phyloP scores from a whole-genome alignment of 148 eudicot species.

The Rhododendron henanense region DNA sequence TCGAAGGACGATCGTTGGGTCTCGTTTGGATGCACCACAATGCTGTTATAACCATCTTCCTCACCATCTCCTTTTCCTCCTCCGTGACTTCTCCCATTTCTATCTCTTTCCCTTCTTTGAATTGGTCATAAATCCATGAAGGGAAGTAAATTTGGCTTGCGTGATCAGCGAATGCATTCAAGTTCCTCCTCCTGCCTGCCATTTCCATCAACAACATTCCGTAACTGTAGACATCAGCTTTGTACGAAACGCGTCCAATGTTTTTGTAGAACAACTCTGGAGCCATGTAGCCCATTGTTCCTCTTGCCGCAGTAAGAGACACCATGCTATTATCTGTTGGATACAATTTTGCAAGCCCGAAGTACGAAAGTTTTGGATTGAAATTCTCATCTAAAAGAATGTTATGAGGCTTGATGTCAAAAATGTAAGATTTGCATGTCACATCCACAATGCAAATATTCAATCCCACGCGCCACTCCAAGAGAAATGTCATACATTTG shows the following conservation, averaged over 20 bases:
- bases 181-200: not conserved
- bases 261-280: not conserved
- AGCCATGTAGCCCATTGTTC: conserved; percentile 1
- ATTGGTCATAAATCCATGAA: not conserved
- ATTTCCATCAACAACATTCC: not conserved
- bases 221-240: not conserved
- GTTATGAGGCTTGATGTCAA: not conserved
- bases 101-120: not conserved
- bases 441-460: conserved; percentile 23
- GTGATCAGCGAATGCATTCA: not conserved
- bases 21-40: conserved; percentile 12
- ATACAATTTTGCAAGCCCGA: conserved; percentile 21
- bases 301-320: conserved; percentile 8
- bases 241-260: not conserved
- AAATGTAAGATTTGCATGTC: conserved; percentile 25
- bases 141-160: not conserved
- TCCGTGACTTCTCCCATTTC: not conserved
- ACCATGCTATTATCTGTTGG: conserved; percentile 8
- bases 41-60: not conserved
- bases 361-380: conserved; percentile 22
- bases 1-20: not conserved
- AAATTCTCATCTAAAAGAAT: conserved; percentile 6
- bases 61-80: not conserved
- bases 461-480: conserved; percentile 22
- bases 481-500: conserved; percentile 17